A percentile compares a stretch with the other conserved stretches of the same genome.
Evolutionary conservation across 352 stramenopile species (phyloP).

Genomic region (Globisporangium ultimum): DNA sequence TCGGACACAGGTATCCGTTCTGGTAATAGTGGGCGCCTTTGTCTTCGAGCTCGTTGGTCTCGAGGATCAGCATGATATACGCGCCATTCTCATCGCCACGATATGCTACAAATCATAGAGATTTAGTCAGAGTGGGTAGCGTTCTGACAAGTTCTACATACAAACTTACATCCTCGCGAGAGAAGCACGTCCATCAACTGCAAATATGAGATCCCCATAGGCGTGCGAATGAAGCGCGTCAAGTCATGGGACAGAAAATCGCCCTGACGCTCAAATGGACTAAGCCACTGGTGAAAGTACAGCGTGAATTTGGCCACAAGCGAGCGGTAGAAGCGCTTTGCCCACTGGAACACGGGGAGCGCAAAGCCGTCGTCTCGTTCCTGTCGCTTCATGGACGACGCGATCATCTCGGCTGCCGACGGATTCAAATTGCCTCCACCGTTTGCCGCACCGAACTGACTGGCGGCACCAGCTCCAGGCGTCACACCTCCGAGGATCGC

Average conservation of each 20-base stretch:
- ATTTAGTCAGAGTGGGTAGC: slow-evolving; percentile 7
- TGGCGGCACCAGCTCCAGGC: slow-evolving; percentile 8
- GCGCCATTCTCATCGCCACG: slow-evolving; percentile 42
- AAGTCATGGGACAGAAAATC: slow-evolving; percentile 64
- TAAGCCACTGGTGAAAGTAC: slow-evolving; percentile 79
- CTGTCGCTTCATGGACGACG: slow-evolving; percentile 65
- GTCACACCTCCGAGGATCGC: slow-evolving; percentile 48
- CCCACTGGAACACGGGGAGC: slow-evolving; percentile 80
- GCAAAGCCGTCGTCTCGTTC: slow-evolving; percentile 77
- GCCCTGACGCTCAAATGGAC: slow-evolving; percentile 61
- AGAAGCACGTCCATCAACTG: slow-evolving; percentile 80
- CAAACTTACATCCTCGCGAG: slow-evolving; percentile 53
- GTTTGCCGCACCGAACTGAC: not conserved
- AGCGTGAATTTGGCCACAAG: slow-evolving; percentile 83
- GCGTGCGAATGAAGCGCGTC: slow-evolving; percentile 67
- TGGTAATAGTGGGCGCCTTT: slow-evolving; percentile 76
- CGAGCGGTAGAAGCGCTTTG: slow-evolving; percentile 77
- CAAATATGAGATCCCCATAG: slow-evolving; percentile 77
- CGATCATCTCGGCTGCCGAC: slow-evolving; percentile 77
- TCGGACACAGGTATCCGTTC: slow-evolving; percentile 74
- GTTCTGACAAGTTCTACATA: not conserved
- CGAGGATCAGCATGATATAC: slow-evolving; percentile 69
- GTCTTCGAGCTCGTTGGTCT: slow-evolving; percentile 71
- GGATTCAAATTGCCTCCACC: slow-evolving; percentile 41
- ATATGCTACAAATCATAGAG: slow-evolving; percentile 28